These are phyloP conservation scores for Oryza punctata DNA, from an alignment of 176 grass and related monocot species.

Conservation along the genomic window DNA sequence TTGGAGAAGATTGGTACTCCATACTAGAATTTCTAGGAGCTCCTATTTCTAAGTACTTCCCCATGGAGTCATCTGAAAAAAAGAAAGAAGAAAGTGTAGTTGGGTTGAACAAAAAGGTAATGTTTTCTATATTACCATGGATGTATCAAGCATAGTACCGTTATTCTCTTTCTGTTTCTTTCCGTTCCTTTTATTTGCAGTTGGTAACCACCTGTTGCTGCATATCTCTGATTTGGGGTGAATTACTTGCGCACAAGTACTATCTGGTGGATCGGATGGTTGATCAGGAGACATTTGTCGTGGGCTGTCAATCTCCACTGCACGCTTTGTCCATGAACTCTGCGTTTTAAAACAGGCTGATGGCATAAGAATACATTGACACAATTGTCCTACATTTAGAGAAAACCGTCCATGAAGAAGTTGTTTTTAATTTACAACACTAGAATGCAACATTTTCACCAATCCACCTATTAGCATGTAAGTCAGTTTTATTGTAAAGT, in stretches of 20 bases:
- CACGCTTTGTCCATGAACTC: constrained; percentile 90
- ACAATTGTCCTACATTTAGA: neutral
- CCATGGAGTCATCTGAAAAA: constrained; percentile 78
- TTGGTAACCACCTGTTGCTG: constrained; percentile 62
- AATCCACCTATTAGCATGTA: neutral
- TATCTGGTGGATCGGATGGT: constrained; percentile 71
- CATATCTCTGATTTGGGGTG: constrained; percentile 69
- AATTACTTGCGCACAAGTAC: constrained; percentile 89
- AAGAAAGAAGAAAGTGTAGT: constrained; percentile 14
- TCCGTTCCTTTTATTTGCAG: constrained; percentile 39
- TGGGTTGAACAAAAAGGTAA: constrained; percentile 24
- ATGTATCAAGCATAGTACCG: constrained; percentile 50
- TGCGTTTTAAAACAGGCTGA: constrained; percentile 52
- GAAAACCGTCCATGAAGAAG: neutral
- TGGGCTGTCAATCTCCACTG: constrained; percentile 79
- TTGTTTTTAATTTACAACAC: neutral
- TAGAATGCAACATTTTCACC: neutral
- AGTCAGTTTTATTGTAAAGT: neutral
- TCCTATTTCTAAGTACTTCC: constrained; percentile 84
- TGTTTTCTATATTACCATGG: constrained; percentile 19
- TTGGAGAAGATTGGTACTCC: constrained; percentile 49
- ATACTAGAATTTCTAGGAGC: constrained; percentile 55
- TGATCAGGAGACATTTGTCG: constrained; percentile 61
- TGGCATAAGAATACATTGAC: constrained; percentile 24
- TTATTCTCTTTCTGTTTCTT: constrained; percentile 62